Base-by-base conservation (phyloP, 2,329 filamentous ascomycete genomes). In the Venturia asperata region DNA sequence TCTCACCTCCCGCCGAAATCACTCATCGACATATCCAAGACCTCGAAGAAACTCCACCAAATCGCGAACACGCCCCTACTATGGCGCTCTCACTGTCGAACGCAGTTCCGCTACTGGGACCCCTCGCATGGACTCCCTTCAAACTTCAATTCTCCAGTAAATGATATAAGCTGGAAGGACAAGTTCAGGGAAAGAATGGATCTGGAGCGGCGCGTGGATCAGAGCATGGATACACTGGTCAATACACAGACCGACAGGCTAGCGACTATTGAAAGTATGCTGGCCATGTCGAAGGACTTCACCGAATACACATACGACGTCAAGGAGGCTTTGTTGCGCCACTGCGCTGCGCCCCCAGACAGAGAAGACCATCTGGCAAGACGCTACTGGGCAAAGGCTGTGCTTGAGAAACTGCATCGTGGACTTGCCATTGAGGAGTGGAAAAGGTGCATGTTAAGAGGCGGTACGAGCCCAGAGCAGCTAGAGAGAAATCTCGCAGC, bases 351-450 rank as follows among this genome's bases (percentile, higher is more conserved):
- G 42, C 78, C 82, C 19, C 82, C 88, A 15, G 80, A 84, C 49
- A 80, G 78, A 5, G 84, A 89, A 17, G 91, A 97, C 77, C 85
- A 89, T 64, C 77, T 99, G 70, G 90, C 93, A 17, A 84, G 90
- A 74, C 86, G 87, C 77, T 85, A 91, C 74, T 92, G 91, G 74
- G 87, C 89, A 64, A 86, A 85, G 72, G 84, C 86, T 2, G 82
- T 90, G 1, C 81, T 97, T 56, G 87, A 88, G 69, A 88, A 87
- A 71, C 87, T 97, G 63, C 90, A 97, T 74, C 86, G 93, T 67
- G 85, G 85, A 68, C 83, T 89, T 65, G 93, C 92, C 9, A 82
- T 97, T 65, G 82, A 87, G 52, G 84, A 90, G 72, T 97, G 92
- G 93, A n/a, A 49, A 21, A 58, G 30, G 21, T 58, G 52, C 19